Base-by-base conservation (phyloP, 2,329 filamentous ascomycete species). In the Verticillium albo-atrum region DNA sequence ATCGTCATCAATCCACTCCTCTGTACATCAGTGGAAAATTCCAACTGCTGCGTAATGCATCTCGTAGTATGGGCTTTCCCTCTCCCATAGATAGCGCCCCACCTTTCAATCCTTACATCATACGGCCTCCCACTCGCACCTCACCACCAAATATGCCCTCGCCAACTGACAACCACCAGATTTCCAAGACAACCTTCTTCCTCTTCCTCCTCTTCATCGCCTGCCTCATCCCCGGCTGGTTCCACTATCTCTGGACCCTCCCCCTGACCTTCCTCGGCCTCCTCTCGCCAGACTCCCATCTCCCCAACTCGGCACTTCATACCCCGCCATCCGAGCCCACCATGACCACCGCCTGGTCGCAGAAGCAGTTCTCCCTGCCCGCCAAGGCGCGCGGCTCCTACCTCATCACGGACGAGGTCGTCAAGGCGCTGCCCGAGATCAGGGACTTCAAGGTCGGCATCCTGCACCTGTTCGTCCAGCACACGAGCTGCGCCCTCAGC, bases 391-490 rank as follows among this genome's bases (percentile, higher is more conserved):
- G 93, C 62, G 95, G 95, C 72, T 91, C 87, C 57, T 97, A 97
- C 78, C 89, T 98, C 61, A 83, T 98, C 68, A 97, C 94, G 56
- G 86, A 93, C 72, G 80, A 88, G 57, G 83, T 98, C 59, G 67
- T 86, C 27, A 78, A 81, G 55, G 79, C 87, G 61, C 77, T 98
- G 1, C 93, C 94, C 4, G 92, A 97, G 75, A 84, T 98, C 64
- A 81, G 82, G 61, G 74, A 85, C 65, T 97, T 96, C 83, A 94
- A 94, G 73, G 85, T 95, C 67, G 92, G 92, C 52, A 77, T 96
- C 62, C 78, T 98, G 63, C 88, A 97, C 73, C 82, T 99, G 54
- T 99, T 98, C 74, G 83, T 98, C 58, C 94, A 99, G 77, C 95
- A 99, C 77, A 99, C 95, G 5, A 92, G 87, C 69, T 97, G 92